Evolutionary conservation across 768 basidiomycete genomes (phyloP).

Genomic region (Calocera cornea): DNA sequence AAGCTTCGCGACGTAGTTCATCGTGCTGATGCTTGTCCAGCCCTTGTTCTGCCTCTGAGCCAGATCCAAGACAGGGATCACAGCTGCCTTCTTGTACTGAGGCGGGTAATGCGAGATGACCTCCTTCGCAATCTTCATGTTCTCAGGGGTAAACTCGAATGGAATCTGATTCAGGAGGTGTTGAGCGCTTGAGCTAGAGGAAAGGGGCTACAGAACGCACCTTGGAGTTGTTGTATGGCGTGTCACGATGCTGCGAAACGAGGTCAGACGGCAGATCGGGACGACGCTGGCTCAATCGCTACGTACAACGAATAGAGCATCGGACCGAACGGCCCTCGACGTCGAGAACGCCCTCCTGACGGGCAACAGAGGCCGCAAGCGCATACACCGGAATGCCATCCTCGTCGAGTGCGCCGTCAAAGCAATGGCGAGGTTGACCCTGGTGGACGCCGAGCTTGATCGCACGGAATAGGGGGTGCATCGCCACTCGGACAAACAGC

Average conservation of each 20-base stretch:
- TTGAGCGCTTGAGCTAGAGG: background rate
- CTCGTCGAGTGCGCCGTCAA: background rate
- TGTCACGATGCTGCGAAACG: constrained; percentile 78
- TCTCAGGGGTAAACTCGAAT: constrained; percentile 72
- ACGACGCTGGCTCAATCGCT: background rate
- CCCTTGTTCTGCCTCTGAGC: constrained; percentile 96
- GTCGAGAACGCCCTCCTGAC: constrained; percentile 24
- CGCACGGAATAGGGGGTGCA: background rate
- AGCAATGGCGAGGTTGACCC: background rate
- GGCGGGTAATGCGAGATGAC: constrained; percentile 89
- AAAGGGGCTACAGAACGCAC: constrained; percentile 27
- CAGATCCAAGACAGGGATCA: constrained; percentile 91
- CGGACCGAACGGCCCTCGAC: constrained; percentile 43
- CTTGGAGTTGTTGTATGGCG: constrained; percentile 84
- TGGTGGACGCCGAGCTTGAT: background rate
- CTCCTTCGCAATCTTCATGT: constrained; percentile 71
- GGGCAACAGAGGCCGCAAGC: constrained; percentile 5
- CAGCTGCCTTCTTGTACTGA: constrained; percentile 97
- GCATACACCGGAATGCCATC: background rate
- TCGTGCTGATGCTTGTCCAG: constrained; percentile 96
- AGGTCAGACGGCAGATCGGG: constrained; percentile 3
- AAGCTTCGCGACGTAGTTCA: constrained; percentile 94
- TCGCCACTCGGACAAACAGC: constrained; percentile 1
- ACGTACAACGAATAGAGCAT: constrained; percentile 78
- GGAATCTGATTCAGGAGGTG: constrained; percentile 49